Evolutionary conservation across 169 alveolate species (phyloP).

Genomic region (Cystoisospora suis): DNA sequence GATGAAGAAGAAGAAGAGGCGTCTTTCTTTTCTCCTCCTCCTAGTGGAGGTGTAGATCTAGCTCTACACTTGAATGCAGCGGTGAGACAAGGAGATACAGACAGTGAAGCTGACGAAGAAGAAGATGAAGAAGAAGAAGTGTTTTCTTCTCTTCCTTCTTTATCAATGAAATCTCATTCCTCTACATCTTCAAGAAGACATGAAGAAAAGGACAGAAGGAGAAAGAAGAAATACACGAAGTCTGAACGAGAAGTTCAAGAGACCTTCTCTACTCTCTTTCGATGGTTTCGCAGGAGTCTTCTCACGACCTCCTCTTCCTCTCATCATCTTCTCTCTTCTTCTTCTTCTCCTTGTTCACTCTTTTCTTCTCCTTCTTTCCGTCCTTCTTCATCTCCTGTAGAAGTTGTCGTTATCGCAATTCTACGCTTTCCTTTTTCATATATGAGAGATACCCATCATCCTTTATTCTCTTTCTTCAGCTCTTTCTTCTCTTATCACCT

Average conservation of each 20-base stretch:
- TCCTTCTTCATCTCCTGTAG: not conserved
- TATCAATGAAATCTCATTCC: too few species aligned
- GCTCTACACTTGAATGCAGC: too few species aligned
- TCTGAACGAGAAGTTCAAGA: not conserved
- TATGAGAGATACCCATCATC: too few species aligned
- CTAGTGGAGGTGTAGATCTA: too few species aligned
- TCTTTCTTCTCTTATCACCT: not conserved
- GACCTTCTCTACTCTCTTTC: not conserved
- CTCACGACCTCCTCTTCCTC: not conserved
- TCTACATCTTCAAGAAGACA: too few species aligned
- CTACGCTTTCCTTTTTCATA: too few species aligned
- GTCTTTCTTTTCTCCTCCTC: not conserved
- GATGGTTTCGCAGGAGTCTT: not conserved
- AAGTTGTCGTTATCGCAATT: too few species aligned
- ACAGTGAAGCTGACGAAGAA: too few species aligned
- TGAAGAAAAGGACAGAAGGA: not conserved
- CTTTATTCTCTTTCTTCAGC: not conserved
- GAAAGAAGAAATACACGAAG: not conserved
- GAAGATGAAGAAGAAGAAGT: too few species aligned
- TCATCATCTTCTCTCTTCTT: not conserved
- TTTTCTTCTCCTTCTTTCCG: not conserved
- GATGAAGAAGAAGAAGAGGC: not conserved
- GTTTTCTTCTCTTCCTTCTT: too few species aligned
- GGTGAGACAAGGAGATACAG: too few species aligned
- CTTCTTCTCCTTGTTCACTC: not conserved